phyloP scores from a whole-genome alignment of 805 yeast genomes.

The Scheffersomyces spartinae region DNA sequence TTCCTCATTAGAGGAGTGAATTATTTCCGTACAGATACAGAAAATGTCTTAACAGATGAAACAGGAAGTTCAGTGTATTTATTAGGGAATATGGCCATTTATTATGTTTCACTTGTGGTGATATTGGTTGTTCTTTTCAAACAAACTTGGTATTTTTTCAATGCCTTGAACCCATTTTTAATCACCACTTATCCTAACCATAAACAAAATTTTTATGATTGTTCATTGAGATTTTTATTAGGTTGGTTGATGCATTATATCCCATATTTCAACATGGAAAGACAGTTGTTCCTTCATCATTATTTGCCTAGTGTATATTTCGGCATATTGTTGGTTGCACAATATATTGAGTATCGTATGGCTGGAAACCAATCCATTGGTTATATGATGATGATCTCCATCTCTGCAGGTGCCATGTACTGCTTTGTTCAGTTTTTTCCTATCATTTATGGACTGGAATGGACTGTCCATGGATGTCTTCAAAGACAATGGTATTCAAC shows the following conservation, averaged over 20 bases:
- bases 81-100: conserved; percentile 53
- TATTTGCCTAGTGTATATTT: conserved; percentile 42
- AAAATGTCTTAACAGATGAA: conserved; percentile 14
- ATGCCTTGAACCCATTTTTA: conserved; percentile 20
- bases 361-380: conserved; percentile 17
- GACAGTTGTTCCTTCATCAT: conserved; percentile 32
- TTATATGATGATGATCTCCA: conserved; percentile 8
- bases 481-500: conserved; percentile 19
- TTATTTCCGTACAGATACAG: conserved; percentile 36
- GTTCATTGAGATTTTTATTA: conserved; percentile 25
- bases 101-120: conserved; percentile 32
- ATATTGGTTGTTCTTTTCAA: conserved; percentile 16
- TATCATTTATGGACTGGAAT: conserved; percentile 33
- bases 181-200: conserved; percentile 6
- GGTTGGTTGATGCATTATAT: conserved; percentile 51
- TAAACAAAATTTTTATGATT: conserved; percentile 8
- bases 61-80: conserved; percentile 34
- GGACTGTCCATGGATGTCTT: conserved; percentile 34
- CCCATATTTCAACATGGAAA: conserved; percentile 38
- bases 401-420: conserved; percentile 9
- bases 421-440: conserved; percentile 25
- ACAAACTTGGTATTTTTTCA: conserved; percentile 10
- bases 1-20: conserved; percentile 45
- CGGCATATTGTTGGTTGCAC: conserved; percentile 32
- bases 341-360: conserved; percentile 30